Base-by-base conservation (phyloP, 495 filamentous ascomycete genomes). In the Aspergillus bertholletiae region DNA sequence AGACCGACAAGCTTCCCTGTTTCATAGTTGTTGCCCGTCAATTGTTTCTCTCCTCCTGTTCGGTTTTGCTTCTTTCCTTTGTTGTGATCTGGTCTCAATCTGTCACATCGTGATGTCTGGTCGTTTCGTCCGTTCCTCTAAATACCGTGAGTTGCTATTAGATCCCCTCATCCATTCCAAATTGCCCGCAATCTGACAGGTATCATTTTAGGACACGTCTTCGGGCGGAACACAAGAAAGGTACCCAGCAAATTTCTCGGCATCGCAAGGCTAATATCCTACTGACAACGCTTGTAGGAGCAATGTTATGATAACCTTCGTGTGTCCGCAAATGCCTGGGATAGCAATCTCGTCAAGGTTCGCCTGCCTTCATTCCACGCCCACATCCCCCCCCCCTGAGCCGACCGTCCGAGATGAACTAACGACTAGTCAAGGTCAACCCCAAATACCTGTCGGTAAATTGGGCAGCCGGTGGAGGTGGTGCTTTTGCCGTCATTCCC, bases 321-420 rank as follows among this genome's bases (percentile, higher is more conserved):
- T 56, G 88, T 98, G 71, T 96, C 93, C 56, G 86, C 84, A 71
- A 98, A 98, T 84, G 93, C 95, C 49, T 98, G 94, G 93, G 94
- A 98, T 73, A 96, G 90, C 70, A 98, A 98, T 74, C 80, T 98
- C 49, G 80, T 97, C 73, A 97, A 97, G 83, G 92, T 94, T 60
- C 58, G 80, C 57, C 32, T 47, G 8, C 45, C 46, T 34, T 32
- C 24, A 46, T 40, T 30, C 26, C 11, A 7, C 24, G 9, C 18
- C 28, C 17, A 35, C 40, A 43, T 57, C 56, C 69, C 69, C 68
- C 65, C 56, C 69, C 69, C 68, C 65, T 73, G 54, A 67, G 21
- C 60, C 55, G 43, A 49, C 48, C 52, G 50, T 63, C 57, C 39
- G 39, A 46, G 21, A 35, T 22, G 44, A 44, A 56, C 68, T 76